Conservation (phyloP, 352 stramenopile species). For the Globisporangium solare region DNA sequence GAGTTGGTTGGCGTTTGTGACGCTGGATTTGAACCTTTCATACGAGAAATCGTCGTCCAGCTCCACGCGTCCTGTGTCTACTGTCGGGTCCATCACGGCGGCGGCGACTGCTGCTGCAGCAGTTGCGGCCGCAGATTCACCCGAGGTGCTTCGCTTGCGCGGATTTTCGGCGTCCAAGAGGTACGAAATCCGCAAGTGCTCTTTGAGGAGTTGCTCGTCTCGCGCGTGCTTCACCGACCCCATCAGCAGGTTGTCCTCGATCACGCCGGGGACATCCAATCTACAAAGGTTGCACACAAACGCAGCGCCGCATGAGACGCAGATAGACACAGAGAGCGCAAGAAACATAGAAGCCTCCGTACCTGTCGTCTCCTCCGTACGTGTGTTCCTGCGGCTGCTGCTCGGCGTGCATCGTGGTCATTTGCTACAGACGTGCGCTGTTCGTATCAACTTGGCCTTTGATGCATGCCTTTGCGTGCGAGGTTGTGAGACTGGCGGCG, state of each 20-base stretch:
- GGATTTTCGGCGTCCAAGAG: constrained; percentile 60
- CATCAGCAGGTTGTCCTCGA: constrained; percentile 49
- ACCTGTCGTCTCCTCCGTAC: constrained; percentile 18
- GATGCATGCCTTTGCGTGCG: not conserved
- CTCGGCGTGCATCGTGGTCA: constrained; percentile 9
- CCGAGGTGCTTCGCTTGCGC: constrained; percentile 33
- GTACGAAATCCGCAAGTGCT: constrained; percentile 40
- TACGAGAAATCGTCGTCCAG: constrained; percentile 64
- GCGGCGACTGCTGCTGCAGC: constrained; percentile 2
- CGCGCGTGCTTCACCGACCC: constrained; percentile 54
- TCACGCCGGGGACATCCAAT: constrained; percentile 58
- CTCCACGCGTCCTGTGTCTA: constrained; percentile 39
- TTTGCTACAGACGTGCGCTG: not conserved
- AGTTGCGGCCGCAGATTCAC: too few relatives aligned
- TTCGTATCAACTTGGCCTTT: not conserved
- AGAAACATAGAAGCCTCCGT: not conserved
- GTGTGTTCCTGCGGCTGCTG: constrained; percentile 5
- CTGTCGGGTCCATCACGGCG: constrained; percentile 16
- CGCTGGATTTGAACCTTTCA: constrained; percentile 44
- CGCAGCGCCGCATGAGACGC: not conserved
- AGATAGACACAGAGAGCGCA: not conserved
- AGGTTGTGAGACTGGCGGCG: not conserved
- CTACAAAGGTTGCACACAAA: constrained; percentile 15
- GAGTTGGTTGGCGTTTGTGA: constrained; percentile 40
- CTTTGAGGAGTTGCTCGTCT: constrained; percentile 48